Evolutionary conservation across 2,329 filamentous ascomycete genomes (phyloP).

Genomic region (Trichoderma harzianum): DNA sequence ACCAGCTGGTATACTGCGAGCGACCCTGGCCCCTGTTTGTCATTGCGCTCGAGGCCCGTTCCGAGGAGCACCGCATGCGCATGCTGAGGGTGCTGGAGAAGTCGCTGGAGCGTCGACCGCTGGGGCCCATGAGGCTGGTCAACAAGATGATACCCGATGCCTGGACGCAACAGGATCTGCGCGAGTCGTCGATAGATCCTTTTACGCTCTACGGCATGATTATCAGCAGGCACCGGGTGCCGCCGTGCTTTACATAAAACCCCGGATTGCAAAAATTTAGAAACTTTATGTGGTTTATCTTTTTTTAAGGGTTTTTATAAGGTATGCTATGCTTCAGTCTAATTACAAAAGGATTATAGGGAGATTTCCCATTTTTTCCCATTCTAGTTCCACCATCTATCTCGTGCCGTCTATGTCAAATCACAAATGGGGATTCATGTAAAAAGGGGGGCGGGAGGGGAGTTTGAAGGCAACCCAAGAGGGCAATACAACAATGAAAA

Average conservation of each 20-base stretch:
- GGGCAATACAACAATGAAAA: neutral
- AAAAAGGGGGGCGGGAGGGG: neutral
- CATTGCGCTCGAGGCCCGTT: slow-evolving; percentile 5
- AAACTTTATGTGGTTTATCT: neutral
- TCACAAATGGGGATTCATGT: neutral
- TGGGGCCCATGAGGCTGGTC: neutral
- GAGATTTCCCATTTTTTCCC: neutral
- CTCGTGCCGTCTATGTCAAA: neutral
- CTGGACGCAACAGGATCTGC: slow-evolving; percentile 15
- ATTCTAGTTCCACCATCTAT: neutral
- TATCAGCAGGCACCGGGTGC: slow-evolving; percentile 8
- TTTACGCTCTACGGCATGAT: slow-evolving; percentile 3
- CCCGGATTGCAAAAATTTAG: neutral
- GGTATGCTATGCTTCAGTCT: neutral
- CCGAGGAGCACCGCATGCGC: slow-evolving; percentile 4
- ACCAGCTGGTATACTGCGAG: slow-evolving; percentile 2
- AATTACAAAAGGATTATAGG: neutral
- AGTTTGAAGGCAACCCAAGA: neutral
- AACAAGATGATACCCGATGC: slow-evolving; percentile 10
- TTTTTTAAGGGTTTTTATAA: neutral
- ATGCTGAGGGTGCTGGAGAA: neutral
- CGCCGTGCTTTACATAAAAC: slow-evolving; percentile 7
- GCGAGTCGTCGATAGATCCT: neutral
- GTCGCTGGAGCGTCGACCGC: slow-evolving; percentile 1
- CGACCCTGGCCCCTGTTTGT: slow-evolving; percentile 16